Conservation (phyloP, 129 eudicot genomes). For the Dittrichia graveolens region DNA sequence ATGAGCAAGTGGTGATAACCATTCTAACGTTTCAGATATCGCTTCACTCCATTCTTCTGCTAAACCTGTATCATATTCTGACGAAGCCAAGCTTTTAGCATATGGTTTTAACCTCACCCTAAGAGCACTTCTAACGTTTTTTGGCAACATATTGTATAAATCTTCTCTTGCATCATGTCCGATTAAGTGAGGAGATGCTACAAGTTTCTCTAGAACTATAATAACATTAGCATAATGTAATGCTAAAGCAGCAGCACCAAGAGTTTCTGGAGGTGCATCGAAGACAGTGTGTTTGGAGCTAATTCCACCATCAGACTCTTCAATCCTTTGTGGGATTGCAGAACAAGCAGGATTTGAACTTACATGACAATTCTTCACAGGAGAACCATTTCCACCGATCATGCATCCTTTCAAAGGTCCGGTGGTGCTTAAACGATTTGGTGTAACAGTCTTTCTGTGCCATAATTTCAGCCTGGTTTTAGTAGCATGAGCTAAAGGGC, state of each 20-base stretch:
- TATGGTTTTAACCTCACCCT: slow-evolving; percentile 63
- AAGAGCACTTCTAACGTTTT: slow-evolving; percentile 48
- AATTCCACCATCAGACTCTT: slow-evolving; percentile 27
- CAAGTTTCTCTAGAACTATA: slow-evolving; percentile 69
- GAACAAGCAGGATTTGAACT: slow-evolving; percentile 29
- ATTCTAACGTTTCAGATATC: slow-evolving; percentile 51
- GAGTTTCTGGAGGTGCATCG: slow-evolving; percentile 57
- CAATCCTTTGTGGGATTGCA: slow-evolving; percentile 26
- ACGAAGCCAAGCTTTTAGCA: slow-evolving; percentile 46
- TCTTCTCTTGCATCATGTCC: slow-evolving; percentile 86
- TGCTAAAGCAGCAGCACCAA: slow-evolving; percentile 78
- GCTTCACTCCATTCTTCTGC: slow-evolving; percentile 85
- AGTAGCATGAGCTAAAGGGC: slow-evolving; percentile 44
- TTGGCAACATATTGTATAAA: slow-evolving; percentile 71
- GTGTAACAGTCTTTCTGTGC: slow-evolving; percentile 41
- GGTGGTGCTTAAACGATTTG: slow-evolving; percentile 32
- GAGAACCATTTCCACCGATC: slow-evolving; percentile 39
- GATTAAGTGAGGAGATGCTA: slow-evolving; percentile 74
- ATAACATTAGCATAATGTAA: slow-evolving; percentile 79
- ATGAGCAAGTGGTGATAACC: slow-evolving; percentile 88
- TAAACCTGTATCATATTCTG: slow-evolving; percentile 58
- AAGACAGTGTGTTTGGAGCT: slow-evolving; percentile 29
- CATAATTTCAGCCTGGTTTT: slow-evolving; percentile 45
- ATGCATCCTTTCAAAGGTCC: slow-evolving; percentile 48
- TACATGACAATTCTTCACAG: slow-evolving; percentile 26